A percentile compares a stretch with the other conserved stretches of the same genome.
Conservation (phyloP, 257 asterid genomes). For the Gentiana dahurica region DNA sequence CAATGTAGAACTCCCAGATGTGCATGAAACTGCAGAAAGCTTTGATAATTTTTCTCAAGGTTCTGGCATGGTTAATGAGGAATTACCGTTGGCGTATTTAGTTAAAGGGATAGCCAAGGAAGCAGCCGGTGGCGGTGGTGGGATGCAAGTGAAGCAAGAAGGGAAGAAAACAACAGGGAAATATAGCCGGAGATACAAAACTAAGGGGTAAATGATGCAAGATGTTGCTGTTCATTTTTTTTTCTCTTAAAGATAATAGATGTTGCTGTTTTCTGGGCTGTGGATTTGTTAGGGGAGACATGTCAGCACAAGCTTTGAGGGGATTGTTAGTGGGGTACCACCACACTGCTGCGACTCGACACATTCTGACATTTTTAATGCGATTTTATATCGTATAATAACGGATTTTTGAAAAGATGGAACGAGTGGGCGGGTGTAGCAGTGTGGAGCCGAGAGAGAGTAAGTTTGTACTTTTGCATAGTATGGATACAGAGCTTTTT, state of each 20-base stretch:
- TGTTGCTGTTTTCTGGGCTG: neutral
- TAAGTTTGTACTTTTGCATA: no score
- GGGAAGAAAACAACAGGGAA: slow-evolving; percentile 19
- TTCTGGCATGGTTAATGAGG: slow-evolving; percentile 26
- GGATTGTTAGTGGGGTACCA: no score
- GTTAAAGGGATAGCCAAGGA: slow-evolving; percentile 8
- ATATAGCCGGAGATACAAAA: slow-evolving; percentile 27
- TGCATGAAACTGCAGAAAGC: slow-evolving; percentile 25
- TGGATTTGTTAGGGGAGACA: neutral
- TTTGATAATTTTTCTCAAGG: slow-evolving; percentile 22
- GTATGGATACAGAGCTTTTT: no score
- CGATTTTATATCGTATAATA: no score
- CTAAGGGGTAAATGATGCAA: slow-evolving; percentile 29
- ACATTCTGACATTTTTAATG: no score
- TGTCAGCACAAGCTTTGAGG: no score
- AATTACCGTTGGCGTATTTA: slow-evolving; percentile 15
- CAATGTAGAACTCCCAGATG: slow-evolving; percentile 41
- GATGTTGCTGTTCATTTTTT: neutral
- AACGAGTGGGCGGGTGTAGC: no score
- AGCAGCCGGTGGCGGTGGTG: neutral
- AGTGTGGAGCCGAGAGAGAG: no score
- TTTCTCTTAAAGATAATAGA: neutral
- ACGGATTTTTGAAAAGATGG: no score
- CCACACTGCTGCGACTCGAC: no score
- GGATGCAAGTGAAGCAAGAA: slow-evolving; percentile 21